A percentile compares a stretch with the other conserved stretches of the same genome.
Conservation (phyloP, 2,329 filamentous ascomycete genomes). For the Scedosporium boydii region DNA sequence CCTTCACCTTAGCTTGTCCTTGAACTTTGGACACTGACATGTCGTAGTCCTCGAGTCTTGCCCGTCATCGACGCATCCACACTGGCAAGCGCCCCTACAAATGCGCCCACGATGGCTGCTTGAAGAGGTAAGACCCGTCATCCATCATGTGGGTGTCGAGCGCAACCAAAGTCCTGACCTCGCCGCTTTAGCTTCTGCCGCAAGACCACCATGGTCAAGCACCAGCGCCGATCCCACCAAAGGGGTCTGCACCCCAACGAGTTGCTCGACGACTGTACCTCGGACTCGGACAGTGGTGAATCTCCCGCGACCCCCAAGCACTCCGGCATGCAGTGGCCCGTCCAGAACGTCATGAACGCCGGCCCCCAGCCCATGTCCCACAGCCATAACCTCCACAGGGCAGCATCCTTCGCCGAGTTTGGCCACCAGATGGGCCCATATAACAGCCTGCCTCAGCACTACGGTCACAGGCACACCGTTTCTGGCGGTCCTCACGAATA, state of each 20-base stretch:
- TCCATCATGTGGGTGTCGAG: background rate
- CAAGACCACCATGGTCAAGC: constrained; percentile 64
- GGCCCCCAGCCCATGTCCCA: constrained; percentile 24
- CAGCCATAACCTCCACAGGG: constrained; percentile 35
- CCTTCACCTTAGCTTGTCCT: background rate
- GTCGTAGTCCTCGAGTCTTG: constrained; percentile 52
- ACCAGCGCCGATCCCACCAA: constrained; percentile 53
- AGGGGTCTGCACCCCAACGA: constrained; percentile 47
- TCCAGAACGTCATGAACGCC: constrained; percentile 25
- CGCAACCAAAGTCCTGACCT: background rate
- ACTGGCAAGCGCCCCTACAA: constrained; percentile 58
- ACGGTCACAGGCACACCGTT: constrained; percentile 37
- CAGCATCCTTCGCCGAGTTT: constrained; percentile 46
- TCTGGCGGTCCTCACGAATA: constrained; percentile 33
- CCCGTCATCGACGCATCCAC: constrained; percentile 56
- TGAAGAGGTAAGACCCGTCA: constrained; percentile 41
- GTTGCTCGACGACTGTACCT: constrained; percentile 41
- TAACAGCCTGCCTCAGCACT: constrained; percentile 13
- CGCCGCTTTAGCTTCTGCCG: constrained; percentile 49
- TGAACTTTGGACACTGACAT: constrained; percentile 18
- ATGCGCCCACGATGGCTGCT: constrained; percentile 50
- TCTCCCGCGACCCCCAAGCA: constrained; percentile 50
- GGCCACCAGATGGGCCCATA: constrained; percentile 33
- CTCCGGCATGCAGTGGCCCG: constrained; percentile 41
- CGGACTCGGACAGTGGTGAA: constrained; percentile 48